Conservation (phyloP, 805 yeast genomes). For the Phaffomyces antillensis region DNA sequence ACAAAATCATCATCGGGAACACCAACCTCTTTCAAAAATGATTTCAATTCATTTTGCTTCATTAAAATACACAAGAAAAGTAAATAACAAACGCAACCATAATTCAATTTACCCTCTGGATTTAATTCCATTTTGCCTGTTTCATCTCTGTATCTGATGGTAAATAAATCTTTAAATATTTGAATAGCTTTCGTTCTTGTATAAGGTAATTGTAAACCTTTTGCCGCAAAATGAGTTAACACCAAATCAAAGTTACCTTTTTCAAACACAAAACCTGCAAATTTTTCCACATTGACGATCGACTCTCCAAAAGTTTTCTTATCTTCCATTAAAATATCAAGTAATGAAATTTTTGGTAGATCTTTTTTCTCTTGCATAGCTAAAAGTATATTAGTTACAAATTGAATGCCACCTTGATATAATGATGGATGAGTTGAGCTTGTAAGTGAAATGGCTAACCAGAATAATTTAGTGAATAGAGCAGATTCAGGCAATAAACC, state of each 20-base stretch:
- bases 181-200: slow-evolving; percentile 42
- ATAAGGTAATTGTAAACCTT: slow-evolving; percentile 55
- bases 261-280: slow-evolving; percentile 32
- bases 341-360: slow-evolving; percentile 3
- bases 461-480: slow-evolving; percentile 27
- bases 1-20: slow-evolving; percentile 26
- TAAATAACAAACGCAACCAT: slow-evolving; percentile 19
- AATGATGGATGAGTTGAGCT: slow-evolving; percentile 29
- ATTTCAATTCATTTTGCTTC: slow-evolving; percentile 30
- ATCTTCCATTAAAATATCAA: no score
- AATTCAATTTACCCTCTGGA: slow-evolving; percentile 8
- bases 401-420: slow-evolving; percentile 34
- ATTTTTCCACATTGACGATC: slow-evolving; percentile 36
- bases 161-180: slow-evolving; percentile 37
- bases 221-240: slow-evolving; percentile 39
- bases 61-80: slow-evolving; percentile 30
- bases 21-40: slow-evolving; percentile 28
- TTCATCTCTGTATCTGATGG: slow-evolving; percentile 34
- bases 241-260: slow-evolving; percentile 44
- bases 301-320: slow-evolving; percentile 30
- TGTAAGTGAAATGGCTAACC: slow-evolving; percentile 29
- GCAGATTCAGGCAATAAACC: slow-evolving; percentile 29
- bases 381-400: slow-evolving; percentile 29
- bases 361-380: slow-evolving; percentile 27
- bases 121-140: slow-evolving; percentile 9